A percentile compares a stretch with the other conserved stretches of the same genome.
Evolutionary conservation across 352 stramenopile genomes (phyloP).

Genomic region (Pythium insidiosum): DNA sequence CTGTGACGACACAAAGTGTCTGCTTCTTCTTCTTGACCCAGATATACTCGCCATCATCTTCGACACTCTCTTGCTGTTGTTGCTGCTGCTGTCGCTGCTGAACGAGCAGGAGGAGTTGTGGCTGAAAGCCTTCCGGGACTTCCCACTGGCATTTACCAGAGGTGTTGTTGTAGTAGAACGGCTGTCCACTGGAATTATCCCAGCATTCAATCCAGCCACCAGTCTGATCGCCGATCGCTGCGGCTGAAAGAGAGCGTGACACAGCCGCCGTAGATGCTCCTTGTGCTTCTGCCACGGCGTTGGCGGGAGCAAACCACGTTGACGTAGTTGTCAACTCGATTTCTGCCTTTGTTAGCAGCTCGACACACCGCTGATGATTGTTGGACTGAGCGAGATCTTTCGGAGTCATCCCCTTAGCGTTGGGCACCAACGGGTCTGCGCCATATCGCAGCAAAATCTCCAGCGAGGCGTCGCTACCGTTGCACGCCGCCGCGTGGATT

Average conservation of each 20-base stretch:
- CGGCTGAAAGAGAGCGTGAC: neutral
- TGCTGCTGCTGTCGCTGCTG: constrained; percentile 16
- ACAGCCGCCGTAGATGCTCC: constrained; percentile 5
- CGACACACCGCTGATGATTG: constrained; percentile 36
- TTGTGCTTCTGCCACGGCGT: constrained; percentile 18
- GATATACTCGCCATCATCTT: constrained; percentile 47
- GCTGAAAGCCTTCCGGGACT: constrained; percentile 26
- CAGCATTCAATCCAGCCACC: constrained; percentile 54
- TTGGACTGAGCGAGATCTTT: constrained; percentile 37
- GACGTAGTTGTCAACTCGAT: constrained; percentile 25
- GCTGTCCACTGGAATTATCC: constrained; percentile 41
- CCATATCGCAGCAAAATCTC: constrained; percentile 41
- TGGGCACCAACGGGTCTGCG: constrained; percentile 32
- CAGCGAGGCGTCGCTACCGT: constrained; percentile 34
- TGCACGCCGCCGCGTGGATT: constrained; percentile 56
- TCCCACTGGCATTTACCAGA: constrained; percentile 66
- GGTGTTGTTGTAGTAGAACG: constrained; percentile 73
- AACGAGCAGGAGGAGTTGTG: constrained; percentile 11
- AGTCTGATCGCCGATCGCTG: neutral
- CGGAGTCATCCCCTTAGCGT: constrained; percentile 39
- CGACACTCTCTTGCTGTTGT: constrained; percentile 27
- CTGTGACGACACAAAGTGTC: constrained; percentile 52
- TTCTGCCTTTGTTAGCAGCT: constrained; percentile 32
- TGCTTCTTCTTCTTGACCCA: constrained; percentile 76
- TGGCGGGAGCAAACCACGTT: constrained; percentile 46